A percentile compares a stretch with the other conserved stretches of the same genome.
Conservation (phyloP, 2,329 filamentous ascomycete genomes). For the Colletotrichum spaethianum region DNA sequence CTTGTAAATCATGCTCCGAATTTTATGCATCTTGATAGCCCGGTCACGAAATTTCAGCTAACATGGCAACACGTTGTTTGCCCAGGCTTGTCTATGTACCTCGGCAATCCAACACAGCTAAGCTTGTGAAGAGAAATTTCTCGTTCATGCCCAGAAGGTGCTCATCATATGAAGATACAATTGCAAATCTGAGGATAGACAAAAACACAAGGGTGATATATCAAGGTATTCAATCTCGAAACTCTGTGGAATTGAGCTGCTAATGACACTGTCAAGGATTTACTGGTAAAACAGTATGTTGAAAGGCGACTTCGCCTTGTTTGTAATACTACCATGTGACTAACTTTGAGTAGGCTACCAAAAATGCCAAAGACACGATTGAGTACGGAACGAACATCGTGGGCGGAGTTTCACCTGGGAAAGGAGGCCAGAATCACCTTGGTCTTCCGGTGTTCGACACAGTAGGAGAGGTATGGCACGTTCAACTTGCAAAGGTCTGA, state of each 20-base stretch:
- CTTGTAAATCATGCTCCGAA: too few relatives aligned
- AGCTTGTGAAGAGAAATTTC: background rate
- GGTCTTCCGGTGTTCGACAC: conserved; percentile 54
- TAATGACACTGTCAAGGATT: conserved; percentile 48
- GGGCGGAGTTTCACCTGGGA: conserved; percentile 56
- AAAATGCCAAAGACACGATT: conserved; percentile 56
- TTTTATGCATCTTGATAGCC: background rate
- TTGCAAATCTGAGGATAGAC: conserved; percentile 48
- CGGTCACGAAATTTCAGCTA: background rate
- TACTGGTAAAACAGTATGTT: conserved; percentile 54
- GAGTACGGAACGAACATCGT: conserved; percentile 56
- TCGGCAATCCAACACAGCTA: background rate
- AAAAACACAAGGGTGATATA: conserved; percentile 52
- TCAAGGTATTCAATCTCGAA: conserved; percentile 46
- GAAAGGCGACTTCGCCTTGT: background rate
- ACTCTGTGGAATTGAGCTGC: too few relatives aligned
- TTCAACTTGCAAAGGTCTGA: background rate
- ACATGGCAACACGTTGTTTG: background rate
- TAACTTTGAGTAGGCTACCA: conserved; percentile 49
- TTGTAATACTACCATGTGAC: too few relatives aligned
- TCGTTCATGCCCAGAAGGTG: background rate
- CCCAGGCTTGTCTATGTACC: background rate
- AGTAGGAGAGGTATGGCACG: conserved; percentile 49
- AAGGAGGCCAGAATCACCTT: conserved; percentile 52
- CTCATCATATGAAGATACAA: conserved; percentile 47